Base-by-base conservation (phyloP, 768 basidiomycete species). In the Auriculariales sp. region DNA sequence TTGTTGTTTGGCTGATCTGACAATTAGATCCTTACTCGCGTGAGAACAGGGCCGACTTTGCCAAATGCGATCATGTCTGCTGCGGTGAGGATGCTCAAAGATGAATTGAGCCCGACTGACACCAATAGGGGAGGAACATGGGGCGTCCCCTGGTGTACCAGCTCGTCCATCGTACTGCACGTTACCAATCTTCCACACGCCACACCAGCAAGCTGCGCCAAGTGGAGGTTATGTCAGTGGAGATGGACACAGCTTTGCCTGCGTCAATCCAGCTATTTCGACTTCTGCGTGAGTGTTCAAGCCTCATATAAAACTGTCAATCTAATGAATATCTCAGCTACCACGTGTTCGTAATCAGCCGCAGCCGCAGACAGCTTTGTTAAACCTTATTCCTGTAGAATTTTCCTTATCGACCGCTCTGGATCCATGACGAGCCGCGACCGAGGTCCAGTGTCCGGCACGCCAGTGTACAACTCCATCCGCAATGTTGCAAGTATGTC, bases 371-470 rank as follows among this genome's bases (percentile, higher is more conserved):
- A n/a, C n/a, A n/a, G n/a, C n/a, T n/a, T n/a, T n/a, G 12, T 0
- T 6, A 10, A 24, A 34, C 27, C 34, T 24, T 3, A 44, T 33
- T 25, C 31, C 19, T 22, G 3, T 45, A 75, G 74, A 6, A 71
- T 76, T n/a, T 78, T 78, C 46, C 72, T 76, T 17, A 71, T 73
- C 52, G 77, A 77, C 49, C 67, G 62, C 73, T 80, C 79, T 0
- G 50, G 64, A 0, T 80, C 78, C 1, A 79, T 80, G 78, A 0
- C 24, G 2, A 2, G 0, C 0, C n/a, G 0, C 1, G 78, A 78
- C 54, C 62, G 65, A 31, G 58, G 42, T 1, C 79, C 79, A 0
- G 64, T 78, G 3, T 55, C 58, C 0, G 63, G 68, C 39, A 70
- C 72, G 2, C 73, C 75, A 0, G 63, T 51, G 4, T 3, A 64